Percentiles rank a stretch among this genome's conserved stretches.
These are phyloP conservation scores for Acanthamoeba divionensis DNA, from an alignment of 208 protist species.

Conservation along the genomic window DNA sequence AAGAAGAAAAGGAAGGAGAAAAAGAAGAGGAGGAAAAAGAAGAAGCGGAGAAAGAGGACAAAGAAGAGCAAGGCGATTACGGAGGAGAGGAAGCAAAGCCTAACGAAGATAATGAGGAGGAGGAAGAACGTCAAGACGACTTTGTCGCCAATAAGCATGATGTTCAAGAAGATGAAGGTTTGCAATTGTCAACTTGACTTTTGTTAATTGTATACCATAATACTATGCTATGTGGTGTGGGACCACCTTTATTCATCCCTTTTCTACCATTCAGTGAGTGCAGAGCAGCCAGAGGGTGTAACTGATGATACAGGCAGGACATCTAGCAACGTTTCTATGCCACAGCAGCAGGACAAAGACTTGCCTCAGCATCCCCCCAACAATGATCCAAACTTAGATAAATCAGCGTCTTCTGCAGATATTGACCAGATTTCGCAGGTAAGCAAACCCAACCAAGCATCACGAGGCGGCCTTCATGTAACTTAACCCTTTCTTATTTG, in stretches of 20 bases:
- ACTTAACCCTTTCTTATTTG: no score
- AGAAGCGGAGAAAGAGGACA: conserved; percentile 53
- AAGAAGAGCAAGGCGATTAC: conserved; percentile 55
- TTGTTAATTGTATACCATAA: background rate
- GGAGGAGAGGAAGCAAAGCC: conserved; percentile 26
- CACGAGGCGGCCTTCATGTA: no score
- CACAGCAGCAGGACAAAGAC: conserved; percentile 13
- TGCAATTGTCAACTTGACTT: background rate
- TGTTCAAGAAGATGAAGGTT: conserved; percentile 22
- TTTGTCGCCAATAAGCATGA: background rate
- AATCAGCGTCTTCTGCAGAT: background rate
- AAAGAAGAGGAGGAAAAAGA: conserved; percentile 63
- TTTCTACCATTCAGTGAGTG: no score
- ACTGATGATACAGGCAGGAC: conserved; percentile 5
- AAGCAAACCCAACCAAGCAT: no score
- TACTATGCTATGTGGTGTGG: background rate
- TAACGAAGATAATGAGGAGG: conserved; percentile 59
- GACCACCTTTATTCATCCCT: no score
- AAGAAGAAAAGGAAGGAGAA: conserved; percentile 19
- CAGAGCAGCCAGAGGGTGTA: conserved; percentile 11
- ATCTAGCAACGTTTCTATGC: background rate
- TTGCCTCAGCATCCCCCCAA: background rate
- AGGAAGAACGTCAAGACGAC: conserved; percentile 17
- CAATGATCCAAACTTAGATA: no score
- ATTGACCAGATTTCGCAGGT: conserved; percentile 7